Evolutionary conservation across 176 grass and related monocot species (phyloP), one percentile per base, ranked within the genome.

Genomic region (Aegilops bicornis): DNA sequence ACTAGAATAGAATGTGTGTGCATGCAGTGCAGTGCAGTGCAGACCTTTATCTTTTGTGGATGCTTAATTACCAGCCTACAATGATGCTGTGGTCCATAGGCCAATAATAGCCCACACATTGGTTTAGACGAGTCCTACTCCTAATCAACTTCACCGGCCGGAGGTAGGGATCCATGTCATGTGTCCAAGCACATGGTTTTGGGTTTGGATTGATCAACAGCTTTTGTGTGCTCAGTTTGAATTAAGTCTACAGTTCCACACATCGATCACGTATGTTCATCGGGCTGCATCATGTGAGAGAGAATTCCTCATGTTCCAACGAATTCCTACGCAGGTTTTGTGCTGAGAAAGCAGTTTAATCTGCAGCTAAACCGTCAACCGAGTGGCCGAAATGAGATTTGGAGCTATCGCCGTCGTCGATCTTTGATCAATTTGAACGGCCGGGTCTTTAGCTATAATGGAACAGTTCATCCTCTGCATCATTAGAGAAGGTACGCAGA

Each of bases 1-100:
- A 76, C 33, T 58, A 25, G 6, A 56, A 2, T 56, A 2, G 77
- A 68, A 80, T 60, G 76, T 59, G 45, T 60, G 60, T 59, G 77
- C 20, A 35, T 48, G 61, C 79, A 79, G 25, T 9, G 60, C 79
- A 79, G 25, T 47, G 79, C 68, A 45, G 69, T 76, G 61, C 72
- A 80, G 22, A 42, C 27, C 31, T 86, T 54, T 79, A 76, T 75
- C 73, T 84, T 60, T 63, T 73, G 3, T 69, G n/a, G 27, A 78
- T 87, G 82, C 47, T 78, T 91, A 48, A 48, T 48, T 15, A 91
- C 83, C 64, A 29, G 60, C 36, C 69, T 52, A 33, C 64, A 48
- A 37, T 79, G 79, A 69, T 69, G 69, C 8, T 24, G 86, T 85
- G 88, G 88, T 88, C 85, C 85, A 56, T 13, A 45, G 43, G 43